Conservation (phyloP, 2,329 filamentous ascomycete genomes). For the Pochonia chlamydosporia region DNA sequence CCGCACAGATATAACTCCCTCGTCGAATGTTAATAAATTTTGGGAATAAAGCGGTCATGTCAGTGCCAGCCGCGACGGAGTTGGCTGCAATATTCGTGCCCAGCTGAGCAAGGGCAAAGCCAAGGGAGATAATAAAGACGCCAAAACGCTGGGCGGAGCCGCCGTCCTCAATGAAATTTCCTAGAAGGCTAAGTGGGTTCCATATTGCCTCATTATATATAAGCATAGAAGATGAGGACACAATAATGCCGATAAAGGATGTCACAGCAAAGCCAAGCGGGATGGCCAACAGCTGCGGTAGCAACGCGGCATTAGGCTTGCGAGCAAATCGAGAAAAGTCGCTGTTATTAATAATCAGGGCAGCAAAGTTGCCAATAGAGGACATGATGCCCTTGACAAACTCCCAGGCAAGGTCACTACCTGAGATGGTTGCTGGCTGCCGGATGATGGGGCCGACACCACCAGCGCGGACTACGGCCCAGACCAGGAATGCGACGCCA, state of each 20-base stretch:
- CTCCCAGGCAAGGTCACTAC: conserved; percentile 70
- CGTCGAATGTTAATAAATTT: conserved; percentile 83
- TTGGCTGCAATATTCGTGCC: conserved; percentile 87
- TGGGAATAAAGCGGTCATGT: conserved; percentile 74
- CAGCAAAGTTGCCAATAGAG: conserved; percentile 85
- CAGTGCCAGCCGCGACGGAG: conserved; percentile 75
- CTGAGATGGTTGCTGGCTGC: conserved; percentile 56
- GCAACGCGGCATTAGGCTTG: conserved; percentile 69
- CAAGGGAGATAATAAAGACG: conserved; percentile 65
- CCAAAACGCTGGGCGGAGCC: conserved; percentile 65
- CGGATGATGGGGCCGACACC: conserved; percentile 79
- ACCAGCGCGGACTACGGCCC: conserved; percentile 75
- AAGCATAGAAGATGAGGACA: conserved; percentile 65
- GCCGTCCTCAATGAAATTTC: conserved; percentile 64
- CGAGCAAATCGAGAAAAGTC: conserved; percentile 81
- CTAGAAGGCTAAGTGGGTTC: conserved; percentile 65
- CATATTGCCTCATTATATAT: conserved; percentile 65
- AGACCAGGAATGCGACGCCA: conserved; percentile 82
- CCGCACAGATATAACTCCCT: conserved; percentile 79
- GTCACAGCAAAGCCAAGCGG: conserved; percentile 69
- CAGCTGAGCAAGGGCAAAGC: conserved; percentile 73
- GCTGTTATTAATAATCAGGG: conserved; percentile 75
- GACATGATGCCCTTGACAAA: conserved; percentile 84
- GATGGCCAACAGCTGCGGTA: conserved; percentile 73
- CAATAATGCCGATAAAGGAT: conserved; percentile 77